Evolutionary conservation across 495 filamentous ascomycete genomes (phyloP), one percentile per base, ranked within the genome.

Genomic region (Antarctomyces pellizariae): DNA sequence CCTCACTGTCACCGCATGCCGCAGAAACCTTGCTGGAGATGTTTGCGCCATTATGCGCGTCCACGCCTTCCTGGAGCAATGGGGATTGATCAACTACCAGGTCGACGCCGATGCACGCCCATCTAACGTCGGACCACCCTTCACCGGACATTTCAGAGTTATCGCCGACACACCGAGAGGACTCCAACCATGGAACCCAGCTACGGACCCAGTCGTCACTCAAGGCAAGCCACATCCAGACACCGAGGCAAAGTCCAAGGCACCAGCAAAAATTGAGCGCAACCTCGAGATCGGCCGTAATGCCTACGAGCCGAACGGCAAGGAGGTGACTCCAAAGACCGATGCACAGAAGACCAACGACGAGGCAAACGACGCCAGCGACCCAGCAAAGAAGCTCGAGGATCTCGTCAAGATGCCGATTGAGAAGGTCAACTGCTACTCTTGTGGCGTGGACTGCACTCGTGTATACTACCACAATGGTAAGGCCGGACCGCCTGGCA

Each of bases 1-100:
- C 43, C 59, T 97, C 21, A 97, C 89, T 9, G 80, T 97, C 29
- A 97, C 86, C 6, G 86, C 86, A n/a, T 97, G 86, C 45, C 59
- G 86, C 34, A 68, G 86, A 29, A 97, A 97, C 46, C 59, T 97
- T 36, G 83, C 89, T 5, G 86, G 86, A 33, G 86, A 97, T 51
- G 86, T 97, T 28, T 95, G 86, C 48, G 86, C 89, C 8, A 95
- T 97, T 36, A 93, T 95, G 86, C 70, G 86, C 29, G 79, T 97
- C 13, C 86, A 97, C 50, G 76, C 79, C 3, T 95, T 95, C 54
- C 62, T 97, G n/a, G 86, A 97, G 52, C 83, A 93, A 45, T 97
- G 86, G 86, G 86, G 86, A 7, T 52, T 97, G 44, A 95, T 97
- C 37, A 97, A 97, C 48, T 97, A 95, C 44, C 86, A 97, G 53